Evolutionary conservation across 768 basidiomycete species (phyloP).

Genomic region (Suillus subluteus): DNA sequence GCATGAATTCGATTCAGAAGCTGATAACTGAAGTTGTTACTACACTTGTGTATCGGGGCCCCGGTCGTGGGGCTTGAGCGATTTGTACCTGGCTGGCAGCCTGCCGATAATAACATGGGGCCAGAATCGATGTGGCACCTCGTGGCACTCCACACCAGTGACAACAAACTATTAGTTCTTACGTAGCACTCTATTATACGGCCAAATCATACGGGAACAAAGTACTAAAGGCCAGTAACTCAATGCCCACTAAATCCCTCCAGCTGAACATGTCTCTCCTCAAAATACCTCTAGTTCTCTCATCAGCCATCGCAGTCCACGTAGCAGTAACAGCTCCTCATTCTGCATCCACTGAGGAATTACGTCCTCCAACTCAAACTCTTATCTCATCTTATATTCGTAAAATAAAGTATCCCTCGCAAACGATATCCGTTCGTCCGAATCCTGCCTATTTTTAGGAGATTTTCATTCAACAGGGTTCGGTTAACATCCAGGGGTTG

Average conservation of each 20-base stretch:
- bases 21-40: background rate
- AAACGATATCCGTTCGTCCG: background rate
- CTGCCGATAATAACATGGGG: background rate
- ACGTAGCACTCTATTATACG: background rate
- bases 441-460: background rate
- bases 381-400: background rate
- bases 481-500: background rate
- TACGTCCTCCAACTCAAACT: background rate
- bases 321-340: conserved; percentile 48
- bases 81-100: background rate
- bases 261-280: conserved; percentile 32
- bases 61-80: background rate
- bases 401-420: background rate
- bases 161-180: background rate
- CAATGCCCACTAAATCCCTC: background rate
- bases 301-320: conserved; percentile 46
- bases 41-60: background rate
- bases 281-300: conserved; percentile 45
- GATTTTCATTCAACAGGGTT: background rate
- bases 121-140: background rate
- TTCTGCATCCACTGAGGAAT: conserved; percentile 40
- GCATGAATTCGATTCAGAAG: background rate
- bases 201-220: background rate
- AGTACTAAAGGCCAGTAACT: background rate
- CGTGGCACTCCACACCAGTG: background rate